Conservation (phyloP, 1,284 basidiomycete genomes). For the Phaffia rhodozyma region DNA sequence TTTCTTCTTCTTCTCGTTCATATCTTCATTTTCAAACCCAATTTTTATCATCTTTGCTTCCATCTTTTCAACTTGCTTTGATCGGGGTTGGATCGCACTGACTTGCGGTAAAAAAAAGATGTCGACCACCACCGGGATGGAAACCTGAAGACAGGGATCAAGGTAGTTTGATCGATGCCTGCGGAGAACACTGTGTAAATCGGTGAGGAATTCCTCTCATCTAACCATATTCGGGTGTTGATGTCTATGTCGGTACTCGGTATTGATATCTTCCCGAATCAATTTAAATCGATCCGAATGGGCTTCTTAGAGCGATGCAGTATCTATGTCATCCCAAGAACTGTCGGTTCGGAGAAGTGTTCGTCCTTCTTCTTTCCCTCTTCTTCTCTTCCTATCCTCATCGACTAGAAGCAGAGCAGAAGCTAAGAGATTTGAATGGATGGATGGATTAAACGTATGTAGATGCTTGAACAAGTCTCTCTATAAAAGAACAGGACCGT, state of each 20-base stretch:
- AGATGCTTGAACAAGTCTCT: conserved; percentile 30
- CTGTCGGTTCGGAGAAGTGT: conserved; percentile 34
- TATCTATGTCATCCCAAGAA: conserved; percentile 37
- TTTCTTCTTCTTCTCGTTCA: too few species aligned
- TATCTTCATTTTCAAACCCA: too few species aligned
- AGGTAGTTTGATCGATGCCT: conserved; percentile 27
- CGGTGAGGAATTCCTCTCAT: conserved; percentile 21
- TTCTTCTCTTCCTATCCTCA: not conserved
- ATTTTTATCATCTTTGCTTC: too few species aligned
- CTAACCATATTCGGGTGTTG: not conserved
- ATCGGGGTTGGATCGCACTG: conserved; percentile 5
- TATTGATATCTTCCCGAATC: not conserved
- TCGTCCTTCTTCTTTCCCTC: not conserved
- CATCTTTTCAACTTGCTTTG: conserved; percentile 16
- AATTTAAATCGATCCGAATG: not conserved
- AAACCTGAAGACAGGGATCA: conserved; percentile 21
- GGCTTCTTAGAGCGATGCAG: conserved; percentile 32
- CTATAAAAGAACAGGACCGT: conserved; percentile 27
- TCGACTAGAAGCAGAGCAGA: not conserved
- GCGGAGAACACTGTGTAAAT: conserved; percentile 38
- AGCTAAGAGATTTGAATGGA: conserved; percentile 20
- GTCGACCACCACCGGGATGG: not conserved
- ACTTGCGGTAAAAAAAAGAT: conserved; percentile 8
- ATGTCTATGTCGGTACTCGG: too few species aligned
- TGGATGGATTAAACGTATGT: conserved; percentile 13